Evolutionary conservation across 176 grass and related monocot species (phyloP).

Genomic region (Phoenix roebelenii): DNA sequence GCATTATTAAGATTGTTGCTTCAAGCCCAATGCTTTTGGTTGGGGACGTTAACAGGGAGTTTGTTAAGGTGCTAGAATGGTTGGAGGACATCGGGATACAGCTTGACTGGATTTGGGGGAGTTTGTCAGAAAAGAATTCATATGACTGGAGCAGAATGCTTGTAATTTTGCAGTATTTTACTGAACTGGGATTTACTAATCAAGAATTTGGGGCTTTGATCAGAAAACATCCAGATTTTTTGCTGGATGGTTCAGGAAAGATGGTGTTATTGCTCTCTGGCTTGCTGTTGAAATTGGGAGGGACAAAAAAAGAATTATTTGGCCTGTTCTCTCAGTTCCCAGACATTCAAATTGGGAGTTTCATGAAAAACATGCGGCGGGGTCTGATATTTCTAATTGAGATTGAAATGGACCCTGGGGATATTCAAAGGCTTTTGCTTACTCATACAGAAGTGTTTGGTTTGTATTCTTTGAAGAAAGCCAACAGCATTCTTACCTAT

Average conservation of each 20-base stretch:
- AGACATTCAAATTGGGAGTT: constrained; percentile 20
- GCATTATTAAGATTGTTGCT: constrained; percentile 44
- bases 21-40: constrained; percentile 33
- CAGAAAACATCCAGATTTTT: constrained; percentile 43
- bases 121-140: constrained; percentile 24
- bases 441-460: constrained; percentile 36
- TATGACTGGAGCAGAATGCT: constrained; percentile 53
- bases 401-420: constrained; percentile 19
- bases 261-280: constrained; percentile 25
- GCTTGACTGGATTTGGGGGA: constrained; percentile 41
- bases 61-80: constrained; percentile 35
- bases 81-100: constrained; percentile 34
- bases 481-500: constrained; percentile 33
- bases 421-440: constrained; percentile 40
- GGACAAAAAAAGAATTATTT: constrained; percentile 30
- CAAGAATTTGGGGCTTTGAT: constrained; percentile 33
- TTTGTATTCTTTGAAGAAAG: constrained; percentile 28
- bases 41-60: constrained; percentile 16
- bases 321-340: constrained; percentile 49
- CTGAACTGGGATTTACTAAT: constrained; percentile 38
- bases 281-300: constrained; percentile 42
- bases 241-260: constrained; percentile 56
- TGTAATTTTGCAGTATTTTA: constrained; percentile 35
- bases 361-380: constrained; percentile 27
- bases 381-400: constrained; percentile 33